Percentiles rank a stretch among this genome's conserved stretches.
These are phyloP conservation scores for Calonectria naviculata DNA, from an alignment of 2,329 filamentous ascomycete species.

Conservation along the genomic window DNA sequence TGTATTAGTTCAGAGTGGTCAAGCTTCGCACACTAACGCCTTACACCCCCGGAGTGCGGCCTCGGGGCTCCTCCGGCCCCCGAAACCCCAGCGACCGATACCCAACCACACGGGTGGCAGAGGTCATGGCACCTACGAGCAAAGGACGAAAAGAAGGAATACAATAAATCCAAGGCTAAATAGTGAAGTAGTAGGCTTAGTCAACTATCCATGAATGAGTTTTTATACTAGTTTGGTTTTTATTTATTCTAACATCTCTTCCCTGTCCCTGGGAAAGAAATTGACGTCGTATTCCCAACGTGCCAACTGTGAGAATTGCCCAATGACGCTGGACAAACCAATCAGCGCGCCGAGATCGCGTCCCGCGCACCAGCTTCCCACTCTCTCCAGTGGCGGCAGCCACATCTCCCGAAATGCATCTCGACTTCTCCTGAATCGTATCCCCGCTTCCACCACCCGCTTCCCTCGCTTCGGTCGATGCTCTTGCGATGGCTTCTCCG, in stretches of 20 bases:
- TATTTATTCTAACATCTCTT: no score
- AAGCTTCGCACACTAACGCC: not conserved
- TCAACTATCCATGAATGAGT: no score
- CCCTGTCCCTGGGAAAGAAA: no score
- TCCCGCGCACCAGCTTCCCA: conserved; percentile 23
- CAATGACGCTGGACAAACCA: conserved; percentile 20
- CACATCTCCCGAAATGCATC: conserved; percentile 33
- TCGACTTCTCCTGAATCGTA: conserved; percentile 20
- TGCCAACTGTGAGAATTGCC: conserved; percentile 12
- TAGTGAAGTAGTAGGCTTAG: no score
- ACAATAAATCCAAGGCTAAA: no score
- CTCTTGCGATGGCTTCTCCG: conserved; percentile 44
- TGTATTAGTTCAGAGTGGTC: not conserved
- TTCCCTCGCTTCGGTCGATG: conserved; percentile 40
- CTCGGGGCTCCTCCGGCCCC: conserved; percentile 17
- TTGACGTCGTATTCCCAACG: no score
- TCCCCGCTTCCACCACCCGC: conserved; percentile 1
- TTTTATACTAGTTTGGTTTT: no score
- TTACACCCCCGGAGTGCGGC: not conserved
- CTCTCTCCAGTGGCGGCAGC: conserved; percentile 21
- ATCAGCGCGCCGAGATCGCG: conserved; percentile 24
- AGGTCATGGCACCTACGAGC: no score
- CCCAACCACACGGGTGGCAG: no score
- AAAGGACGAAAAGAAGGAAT: no score
- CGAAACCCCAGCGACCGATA: not conserved